Base-by-base conservation (phyloP, 1,284 basidiomycete genomes). In the Apiotrichum domesticum region DNA sequence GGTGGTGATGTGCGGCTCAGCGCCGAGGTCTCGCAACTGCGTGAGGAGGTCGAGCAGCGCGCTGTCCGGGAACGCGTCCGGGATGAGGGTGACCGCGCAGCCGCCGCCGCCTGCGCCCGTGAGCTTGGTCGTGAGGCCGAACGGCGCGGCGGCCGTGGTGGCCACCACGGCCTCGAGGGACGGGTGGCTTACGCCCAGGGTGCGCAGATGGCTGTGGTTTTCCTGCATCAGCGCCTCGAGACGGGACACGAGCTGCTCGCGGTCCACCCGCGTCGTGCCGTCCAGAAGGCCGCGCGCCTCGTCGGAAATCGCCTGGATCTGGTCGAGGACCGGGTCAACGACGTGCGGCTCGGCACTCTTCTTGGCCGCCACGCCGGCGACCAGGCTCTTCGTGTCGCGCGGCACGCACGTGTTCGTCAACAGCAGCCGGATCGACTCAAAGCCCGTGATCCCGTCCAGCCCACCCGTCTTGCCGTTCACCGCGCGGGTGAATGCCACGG, bases 81-180 rank as follows among this genome's bases (percentile, higher is more conserved):
- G 94, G 51, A 98, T 81, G 37, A 98, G 83, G 5, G 94, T 98
- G 34, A 98, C 92, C 2, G 95, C 88, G 70, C 96, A 98, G 14
- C 96, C 96, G 14, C 96, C 96, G 34, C 96, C 96, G n/a, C 96
- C 96, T 3, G 96, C 95, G 43, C 96, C 96, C 2, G 96, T 99
- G 54, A 99, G 78, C 80, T 99, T 99, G n/a, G 95, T 97, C 63
- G 86, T 85, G 48, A 98, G 80, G 6, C 78, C 78, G 75, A 87
- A 88, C 6, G 85, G 85, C 60, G 78, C 69, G 13, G 79, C 79
- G 4, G 80, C 77, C 0, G 92, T 91, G 66, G 82, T 85, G 35
- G 80, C 77, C 54, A 87, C 84, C 66, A 98, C 92, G 42, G 81
- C 78, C 75, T 99, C 96, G 51, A 99, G 79, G 1, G 87, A 79